Evolutionary conservation across 2,329 filamentous ascomycete genomes (phyloP).

Genomic region (Ceratocystiopsis sp.): DNA sequence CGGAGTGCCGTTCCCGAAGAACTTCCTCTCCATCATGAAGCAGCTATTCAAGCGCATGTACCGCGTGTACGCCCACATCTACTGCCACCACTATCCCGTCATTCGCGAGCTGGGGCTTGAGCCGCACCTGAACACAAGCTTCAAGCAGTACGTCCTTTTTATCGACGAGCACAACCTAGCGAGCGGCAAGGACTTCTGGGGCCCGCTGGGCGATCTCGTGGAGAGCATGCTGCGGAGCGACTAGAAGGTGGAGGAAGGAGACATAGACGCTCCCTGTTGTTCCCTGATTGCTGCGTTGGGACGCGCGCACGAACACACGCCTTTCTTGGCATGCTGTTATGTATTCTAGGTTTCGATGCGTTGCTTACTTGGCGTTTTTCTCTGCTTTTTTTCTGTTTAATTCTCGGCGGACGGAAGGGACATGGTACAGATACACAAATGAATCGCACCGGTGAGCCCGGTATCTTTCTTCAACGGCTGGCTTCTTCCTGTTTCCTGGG

Average conservation of each 20-base stretch:
- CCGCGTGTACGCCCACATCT: conserved; percentile 96
- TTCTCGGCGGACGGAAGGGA: neutral
- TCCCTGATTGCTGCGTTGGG: too few relatives aligned
- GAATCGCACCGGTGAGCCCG: too few relatives aligned
- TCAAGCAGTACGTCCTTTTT: conserved; percentile 99
- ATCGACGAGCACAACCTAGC: conserved; percentile 91
- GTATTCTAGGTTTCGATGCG: neutral
- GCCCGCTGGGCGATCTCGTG: conserved; percentile 83
- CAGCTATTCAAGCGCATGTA: conserved; percentile 99
- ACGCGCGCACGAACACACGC: too few relatives aligned
- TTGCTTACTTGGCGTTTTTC: neutral
- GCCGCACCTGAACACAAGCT: conserved; percentile 94
- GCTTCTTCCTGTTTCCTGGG: too few relatives aligned
- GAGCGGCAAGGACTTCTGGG: conserved; percentile 94
- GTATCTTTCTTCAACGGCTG: too few relatives aligned
- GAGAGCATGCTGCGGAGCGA: conserved; percentile 97
- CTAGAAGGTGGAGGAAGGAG: conserved; percentile 21
- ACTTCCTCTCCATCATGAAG: conserved; percentile 72
- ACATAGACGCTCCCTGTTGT: too few relatives aligned
- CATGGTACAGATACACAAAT: neutral
- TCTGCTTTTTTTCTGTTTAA: neutral
- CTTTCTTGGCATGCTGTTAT: too few relatives aligned
- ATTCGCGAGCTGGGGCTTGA: conserved; percentile 89
- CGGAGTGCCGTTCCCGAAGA: conserved; percentile 86
- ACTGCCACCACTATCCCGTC: conserved; percentile 98